A percentile compares a stretch with the other conserved stretches of the same genome.
Conservation (phyloP, 1,284 basidiomycete genomes). For the Microbotryum intermedium region DNA sequence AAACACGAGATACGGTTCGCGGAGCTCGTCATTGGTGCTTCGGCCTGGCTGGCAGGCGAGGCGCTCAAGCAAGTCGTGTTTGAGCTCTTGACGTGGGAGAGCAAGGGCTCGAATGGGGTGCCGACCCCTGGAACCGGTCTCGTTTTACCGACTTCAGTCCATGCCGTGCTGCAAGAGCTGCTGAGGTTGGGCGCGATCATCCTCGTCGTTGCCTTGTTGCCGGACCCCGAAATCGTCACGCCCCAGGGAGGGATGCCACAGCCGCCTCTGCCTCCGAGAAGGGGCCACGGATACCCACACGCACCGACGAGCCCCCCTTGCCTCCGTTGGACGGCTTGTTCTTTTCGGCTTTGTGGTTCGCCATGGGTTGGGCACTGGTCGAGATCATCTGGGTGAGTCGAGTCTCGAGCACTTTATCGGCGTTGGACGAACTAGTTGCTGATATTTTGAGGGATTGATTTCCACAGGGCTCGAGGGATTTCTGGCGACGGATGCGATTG, state of each 20-base stretch:
- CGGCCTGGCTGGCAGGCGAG: slow-evolving; percentile 20
- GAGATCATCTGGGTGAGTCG: slow-evolving; percentile 19
- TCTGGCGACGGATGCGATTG: slow-evolving; percentile 20
- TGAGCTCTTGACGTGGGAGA: slow-evolving; percentile 12
- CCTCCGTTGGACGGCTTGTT: slow-evolving; percentile 29
- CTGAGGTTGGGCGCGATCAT: slow-evolving; percentile 24
- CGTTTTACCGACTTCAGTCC: slow-evolving; percentile 18
- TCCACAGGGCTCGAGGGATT: slow-evolving; percentile 3
- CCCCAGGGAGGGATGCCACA: not conserved
- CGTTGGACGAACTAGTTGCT: too few relatives aligned
- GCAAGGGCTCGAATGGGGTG: not conserved
- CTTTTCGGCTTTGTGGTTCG: slow-evolving; percentile 25
- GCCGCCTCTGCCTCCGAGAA: not conserved
- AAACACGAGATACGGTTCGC: slow-evolving; percentile 11
- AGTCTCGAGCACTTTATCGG: too few relatives aligned
- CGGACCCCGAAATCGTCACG: not conserved
- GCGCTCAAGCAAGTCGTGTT: slow-evolving; percentile 18
- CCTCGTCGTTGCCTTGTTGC: slow-evolving; percentile 21
- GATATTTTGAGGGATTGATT: too few relatives aligned
- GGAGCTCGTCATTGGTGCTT: slow-evolving; percentile 17
- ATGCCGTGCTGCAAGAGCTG: slow-evolving; percentile 21
- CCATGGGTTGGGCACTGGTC: slow-evolving; percentile 20
- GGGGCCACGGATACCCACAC: not conserved
- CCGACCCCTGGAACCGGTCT: not conserved
- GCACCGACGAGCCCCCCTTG: not conserved